A percentile compares a stretch with the other conserved stretches of the same genome.
These are phyloP conservation scores for Fusarium staphyleae DNA, from an alignment of 2,329 filamentous ascomycete species.

Conservation along the genomic window DNA sequence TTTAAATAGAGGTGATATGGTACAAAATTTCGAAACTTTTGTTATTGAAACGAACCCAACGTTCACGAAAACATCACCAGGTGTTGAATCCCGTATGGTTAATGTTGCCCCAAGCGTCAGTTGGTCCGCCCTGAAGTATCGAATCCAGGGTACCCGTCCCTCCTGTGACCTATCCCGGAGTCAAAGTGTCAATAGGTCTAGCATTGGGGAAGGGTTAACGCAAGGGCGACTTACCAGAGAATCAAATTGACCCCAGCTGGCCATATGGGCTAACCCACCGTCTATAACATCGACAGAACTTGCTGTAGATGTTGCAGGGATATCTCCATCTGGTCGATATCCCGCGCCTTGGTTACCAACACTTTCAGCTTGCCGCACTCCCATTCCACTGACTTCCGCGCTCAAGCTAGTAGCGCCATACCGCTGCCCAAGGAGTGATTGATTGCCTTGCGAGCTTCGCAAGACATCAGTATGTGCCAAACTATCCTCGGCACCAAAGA, in stretches of 20 bases:
- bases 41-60: not conserved
- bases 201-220: not conserved
- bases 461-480: not conserved
- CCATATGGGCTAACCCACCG: conserved; percentile 1
- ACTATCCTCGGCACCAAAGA: not conserved
- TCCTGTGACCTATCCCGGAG: not conserved
- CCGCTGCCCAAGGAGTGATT: not conserved
- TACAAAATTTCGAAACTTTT: not conserved
- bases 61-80: not conserved
- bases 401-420: not conserved
- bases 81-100: not conserved
- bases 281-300: not conserved
- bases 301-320: not conserved
- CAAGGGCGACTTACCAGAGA: conserved; percentile 11
- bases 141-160: not conserved
- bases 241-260: conserved; percentile 39
- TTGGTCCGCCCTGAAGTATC: not conserved
- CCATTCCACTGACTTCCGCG: too few relatives aligned
- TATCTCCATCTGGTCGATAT: too few relatives aligned
- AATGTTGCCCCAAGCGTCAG: conserved; percentile 1
- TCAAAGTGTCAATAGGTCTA: not conserved
- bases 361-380: too few relatives aligned
- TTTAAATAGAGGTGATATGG: not conserved
- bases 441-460: not conserved
- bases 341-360: too few relatives aligned